Evolutionary conservation across 2,329 filamentous ascomycete genomes (phyloP), one percentile per base, ranked within the genome.

Genomic region (Neospermospora avenae): DNA sequence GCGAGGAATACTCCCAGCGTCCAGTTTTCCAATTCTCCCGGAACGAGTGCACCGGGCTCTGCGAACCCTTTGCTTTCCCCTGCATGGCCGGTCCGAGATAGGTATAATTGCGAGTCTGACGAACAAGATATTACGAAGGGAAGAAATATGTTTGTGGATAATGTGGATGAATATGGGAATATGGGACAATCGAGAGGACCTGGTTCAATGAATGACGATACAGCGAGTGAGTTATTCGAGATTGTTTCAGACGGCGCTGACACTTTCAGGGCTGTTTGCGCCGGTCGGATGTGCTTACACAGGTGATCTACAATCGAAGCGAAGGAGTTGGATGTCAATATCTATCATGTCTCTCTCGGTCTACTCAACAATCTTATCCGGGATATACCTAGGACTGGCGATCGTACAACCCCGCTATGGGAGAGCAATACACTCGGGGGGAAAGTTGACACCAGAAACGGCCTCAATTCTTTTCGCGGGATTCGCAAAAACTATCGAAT

Each of bases 401-500:
- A 74, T 89, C 11, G 69, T 77, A 1, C 85, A 85, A 60, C 88
- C 87, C 0, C 76, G 82, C 63, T 92, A 84, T 74, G 85, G 86
- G 8, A 76, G 75, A 8, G 72, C 66, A 1, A 85, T 92, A 46
- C 78, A 79, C 13, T 79, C 77, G 4, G 75, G 80, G 13, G 78
- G 80, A 7, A 68, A 71, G 0, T 67, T 93, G 16, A 76, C 77
- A 0, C 85, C 86, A 0, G 81, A 85, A 0, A 87, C 84, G 1
- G 89, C 90, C 0, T 86, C 84, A 0, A 74, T 90, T 1, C 69
- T 93, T 0, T 85, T 84, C n/a, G 82, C 88, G 0, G 74, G 91
- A 2, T 76, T 91, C 37, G 88, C 90, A 7, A 93, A 93, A 73
- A 83, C 87, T 0, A 90, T 93, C 51, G 90, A 93, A 73, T 71